A percentile compares a stretch with the other conserved stretches of the same genome.
These are phyloP conservation scores for Wickerhamomyces subpelliculosus DNA, from an alignment of 805 yeast genomes.

Conservation along the genomic window DNA sequence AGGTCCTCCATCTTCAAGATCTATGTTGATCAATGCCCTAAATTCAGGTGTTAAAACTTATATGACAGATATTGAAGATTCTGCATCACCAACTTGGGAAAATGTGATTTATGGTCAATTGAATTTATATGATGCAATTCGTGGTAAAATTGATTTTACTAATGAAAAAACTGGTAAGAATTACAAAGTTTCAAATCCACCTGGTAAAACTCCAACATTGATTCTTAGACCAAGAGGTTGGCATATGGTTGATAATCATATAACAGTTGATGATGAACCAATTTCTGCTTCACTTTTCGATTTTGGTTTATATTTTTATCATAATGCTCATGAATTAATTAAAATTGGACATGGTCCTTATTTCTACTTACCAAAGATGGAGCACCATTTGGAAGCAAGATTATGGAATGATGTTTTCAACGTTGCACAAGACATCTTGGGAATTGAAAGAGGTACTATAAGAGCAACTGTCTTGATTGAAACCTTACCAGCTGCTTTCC, in stretches of 20 bases:
- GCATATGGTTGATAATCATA: conserved; percentile 75
- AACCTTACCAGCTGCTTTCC: conserved; percentile 80
- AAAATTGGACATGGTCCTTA: conserved; percentile 72
- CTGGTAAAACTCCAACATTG: conserved; percentile 58
- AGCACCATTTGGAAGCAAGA: conserved; percentile 76
- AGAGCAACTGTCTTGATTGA: conserved; percentile 79
- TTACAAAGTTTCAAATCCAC: conserved; percentile 29
- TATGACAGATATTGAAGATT: conserved; percentile 83
- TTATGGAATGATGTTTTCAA: conserved; percentile 78
- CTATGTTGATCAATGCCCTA: conserved; percentile 77
- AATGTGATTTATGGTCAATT: conserved; percentile 75
- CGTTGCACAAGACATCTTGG: conserved; percentile 67
- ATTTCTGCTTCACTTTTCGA: conserved; percentile 76
- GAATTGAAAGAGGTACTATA: conserved; percentile 68
- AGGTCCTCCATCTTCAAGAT: conserved; percentile 72
- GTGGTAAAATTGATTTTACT: conserved; percentile 53
- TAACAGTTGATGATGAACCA: conserved; percentile 66
- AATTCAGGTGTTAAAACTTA: conserved; percentile 75
- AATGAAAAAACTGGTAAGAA: conserved; percentile 22
- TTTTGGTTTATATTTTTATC: conserved; percentile 72
- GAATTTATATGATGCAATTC: conserved; percentile 66
- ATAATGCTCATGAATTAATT: conserved; percentile 60
- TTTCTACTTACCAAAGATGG: conserved; percentile 81
- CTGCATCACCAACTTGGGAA: conserved; percentile 83
- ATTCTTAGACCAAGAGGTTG: conserved; percentile 87